These are phyloP conservation scores for Thalassiosira oceanica DNA, from an alignment of 352 stramenopile species.

Conservation along the genomic window DNA sequence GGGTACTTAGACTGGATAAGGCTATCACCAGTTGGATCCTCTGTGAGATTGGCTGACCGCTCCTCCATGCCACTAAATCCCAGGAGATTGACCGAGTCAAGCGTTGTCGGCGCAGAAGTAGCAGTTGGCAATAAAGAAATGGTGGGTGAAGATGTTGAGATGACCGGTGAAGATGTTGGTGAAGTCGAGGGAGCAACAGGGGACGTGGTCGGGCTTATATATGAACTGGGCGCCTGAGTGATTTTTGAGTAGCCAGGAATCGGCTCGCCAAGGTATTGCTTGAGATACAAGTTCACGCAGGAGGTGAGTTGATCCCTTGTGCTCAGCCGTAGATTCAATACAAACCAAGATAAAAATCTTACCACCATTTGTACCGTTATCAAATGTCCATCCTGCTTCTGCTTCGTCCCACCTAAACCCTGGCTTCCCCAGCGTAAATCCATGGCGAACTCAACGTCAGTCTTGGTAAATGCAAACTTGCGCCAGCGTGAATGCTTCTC, in stretches of 20 bases:
- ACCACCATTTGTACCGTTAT: constrained; percentile 30
- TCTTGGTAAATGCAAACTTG: constrained; percentile 55
- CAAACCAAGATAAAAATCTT: too few relatives aligned
- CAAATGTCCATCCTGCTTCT: constrained; percentile 18
- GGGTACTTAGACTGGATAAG: not conserved
- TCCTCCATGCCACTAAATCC: constrained; percentile 11
- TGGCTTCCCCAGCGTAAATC: constrained; percentile 38
- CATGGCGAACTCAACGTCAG: constrained; percentile 40
- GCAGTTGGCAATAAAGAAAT: constrained; percentile 10
- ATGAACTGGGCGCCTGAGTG: not conserved
- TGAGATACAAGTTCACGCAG: too few relatives aligned
- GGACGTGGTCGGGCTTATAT: not conserved
- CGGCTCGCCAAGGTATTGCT: too few relatives aligned
- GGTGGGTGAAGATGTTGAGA: not conserved
- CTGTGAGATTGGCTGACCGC: not conserved
- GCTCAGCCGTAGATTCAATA: too few relatives aligned
- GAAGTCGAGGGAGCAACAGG: not conserved
- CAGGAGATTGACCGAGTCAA: too few relatives aligned
- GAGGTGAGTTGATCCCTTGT: too few relatives aligned
- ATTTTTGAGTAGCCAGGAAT: too few relatives aligned
- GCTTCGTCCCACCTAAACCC: constrained; percentile 26
- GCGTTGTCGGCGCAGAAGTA: too few relatives aligned
- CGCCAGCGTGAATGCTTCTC: constrained; percentile 37
- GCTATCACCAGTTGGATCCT: too few relatives aligned
- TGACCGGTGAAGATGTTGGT: not conserved